Base-by-base conservation (phyloP, 139 green algal genomes). In the Diplosphaera chodatii region DNA sequence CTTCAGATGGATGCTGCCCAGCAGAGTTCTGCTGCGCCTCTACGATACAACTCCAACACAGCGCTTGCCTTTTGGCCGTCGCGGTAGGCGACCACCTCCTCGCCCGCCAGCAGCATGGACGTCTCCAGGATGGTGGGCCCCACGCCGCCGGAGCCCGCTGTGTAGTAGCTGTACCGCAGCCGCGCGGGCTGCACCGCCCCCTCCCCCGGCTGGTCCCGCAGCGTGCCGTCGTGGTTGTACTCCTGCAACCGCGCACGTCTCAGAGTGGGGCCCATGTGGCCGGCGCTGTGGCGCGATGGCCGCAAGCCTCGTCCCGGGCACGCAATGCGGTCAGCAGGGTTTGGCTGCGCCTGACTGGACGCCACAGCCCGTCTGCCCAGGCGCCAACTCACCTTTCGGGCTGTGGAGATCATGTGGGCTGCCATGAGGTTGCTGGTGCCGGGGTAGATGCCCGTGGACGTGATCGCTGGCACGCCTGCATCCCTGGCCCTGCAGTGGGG, bases 91-190 rank as follows among this genome's bases (percentile, higher is more conserved):
- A 72, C 70, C 28, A 87, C 83, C 3, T 78, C 73, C 34, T 81
- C 71, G 22, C 83, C 85, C 2, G 87, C 85, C 37, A 97, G 80
- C 67, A 97, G 83, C 48, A 97, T 88, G 59, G 69, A 91, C 4
- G 93, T 98, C 63, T 95, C 87, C 71, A 99, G 78, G 68, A 99
- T 97, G 40, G 94, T 98, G 55, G 88, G 87, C 0, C 95, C 95
- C 32, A 89, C 94, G 3, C 94, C 93, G 13, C 95, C 95, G 16
- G 77, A 92, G 64, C 83, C 83, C 4, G 91, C 91, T 13, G 91
- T 96, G 82, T 91, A 97, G 82, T 97, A 97, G 34, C 77, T 91
- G 85, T 96, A 97, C 33, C 86, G 76, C 37, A 96, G 66, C 34
- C 86, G 77, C n/a, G 74, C 76, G 29, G 89, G 88, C 68, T 90